Base-by-base conservation (phyloP, 768 basidiomycete genomes). In the Neoboletus magnificus region DNA sequence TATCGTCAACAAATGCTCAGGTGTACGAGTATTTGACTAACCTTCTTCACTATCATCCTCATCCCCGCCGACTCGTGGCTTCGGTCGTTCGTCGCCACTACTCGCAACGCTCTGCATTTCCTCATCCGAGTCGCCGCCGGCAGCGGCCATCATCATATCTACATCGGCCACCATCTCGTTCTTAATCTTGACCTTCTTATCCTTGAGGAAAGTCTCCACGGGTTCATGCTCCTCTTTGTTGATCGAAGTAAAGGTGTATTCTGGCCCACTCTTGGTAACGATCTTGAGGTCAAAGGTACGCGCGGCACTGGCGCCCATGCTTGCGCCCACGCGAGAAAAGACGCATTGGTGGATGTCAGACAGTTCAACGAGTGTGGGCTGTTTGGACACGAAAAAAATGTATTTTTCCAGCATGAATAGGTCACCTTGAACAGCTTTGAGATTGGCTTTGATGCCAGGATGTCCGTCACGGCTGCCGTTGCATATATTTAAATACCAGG, bases 351-450 rank as follows among this genome's bases (percentile, higher is more conserved):
- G 86, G 58, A 98, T 90, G 62, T 97, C 93, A 50, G 83, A 82
- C 59, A 95, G 85, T 62, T 96, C 92, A 63, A 98, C 82, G 65
- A 97, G 86, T 33, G 85, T 84, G 1, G 97, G 96, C 61, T 91
- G 87, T 73, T 98, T 98, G 53, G 96, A 94, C 58, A 98, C 93
- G 76, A 98, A 98, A 74, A 99, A 93, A 46, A 99, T 81, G 71
- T 89, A 92, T 82, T 98, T 98, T 66, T 98, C 97, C 60, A 99
- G 86, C 79, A 98, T 83, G 82, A 97, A 98, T 32, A 99, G 84
- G 70, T 98, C 94, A 57, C 97, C 97, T 72, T 96, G 93, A 4
- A 90, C 82, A 42, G 97, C 97, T 74, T 98, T 98, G 62, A 98
- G 80, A 71, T 98, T 97, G 63, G 93, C 93, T 75, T 98, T 98